These are phyloP conservation scores for Xylaria sp. DNA, from an alignment of 2,329 filamentous ascomycete species.

Conservation along the genomic window DNA sequence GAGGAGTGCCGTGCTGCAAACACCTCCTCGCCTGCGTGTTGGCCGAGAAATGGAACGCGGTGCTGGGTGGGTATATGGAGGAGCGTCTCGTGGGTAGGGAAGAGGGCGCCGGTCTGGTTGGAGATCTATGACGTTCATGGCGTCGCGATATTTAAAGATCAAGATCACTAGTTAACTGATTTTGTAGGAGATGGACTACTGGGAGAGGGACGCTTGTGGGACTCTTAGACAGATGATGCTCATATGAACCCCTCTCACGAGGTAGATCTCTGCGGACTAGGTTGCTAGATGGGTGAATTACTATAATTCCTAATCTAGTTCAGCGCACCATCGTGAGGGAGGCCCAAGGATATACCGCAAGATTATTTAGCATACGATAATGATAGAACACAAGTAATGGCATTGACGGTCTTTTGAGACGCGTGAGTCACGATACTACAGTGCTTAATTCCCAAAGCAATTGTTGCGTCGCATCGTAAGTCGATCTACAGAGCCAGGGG, in stretches of 20 bases:
- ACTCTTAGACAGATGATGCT: background rate
- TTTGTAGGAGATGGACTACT: background rate
- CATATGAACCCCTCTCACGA: background rate
- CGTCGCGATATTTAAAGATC: background rate
- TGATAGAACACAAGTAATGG: background rate
- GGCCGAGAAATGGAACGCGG: constrained; percentile 68
- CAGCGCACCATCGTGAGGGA: background rate
- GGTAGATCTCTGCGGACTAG: background rate
- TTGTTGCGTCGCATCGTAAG: background rate
- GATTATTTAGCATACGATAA: too few species aligned
- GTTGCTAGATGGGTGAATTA: background rate
- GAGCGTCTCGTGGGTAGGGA: constrained; percentile 65
- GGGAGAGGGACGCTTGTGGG: background rate
- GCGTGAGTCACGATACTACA: background rate
- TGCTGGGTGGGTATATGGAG: constrained; percentile 67
- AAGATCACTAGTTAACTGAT: background rate
- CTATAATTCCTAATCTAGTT: background rate
- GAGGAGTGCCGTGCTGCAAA: constrained; percentile 75
- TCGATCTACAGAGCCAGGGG: background rate
- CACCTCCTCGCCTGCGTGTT: constrained; percentile 88
- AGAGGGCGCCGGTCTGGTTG: constrained; percentile 78
- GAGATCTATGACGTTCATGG: constrained; percentile 51
- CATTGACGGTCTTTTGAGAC: background rate
- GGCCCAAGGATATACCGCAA: background rate
- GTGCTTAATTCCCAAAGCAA: background rate